Percentiles rank a stretch among this genome's conserved stretches.
Conservation (phyloP, 1,284 basidiomycete species). For the Tylopilus sp. region DNA sequence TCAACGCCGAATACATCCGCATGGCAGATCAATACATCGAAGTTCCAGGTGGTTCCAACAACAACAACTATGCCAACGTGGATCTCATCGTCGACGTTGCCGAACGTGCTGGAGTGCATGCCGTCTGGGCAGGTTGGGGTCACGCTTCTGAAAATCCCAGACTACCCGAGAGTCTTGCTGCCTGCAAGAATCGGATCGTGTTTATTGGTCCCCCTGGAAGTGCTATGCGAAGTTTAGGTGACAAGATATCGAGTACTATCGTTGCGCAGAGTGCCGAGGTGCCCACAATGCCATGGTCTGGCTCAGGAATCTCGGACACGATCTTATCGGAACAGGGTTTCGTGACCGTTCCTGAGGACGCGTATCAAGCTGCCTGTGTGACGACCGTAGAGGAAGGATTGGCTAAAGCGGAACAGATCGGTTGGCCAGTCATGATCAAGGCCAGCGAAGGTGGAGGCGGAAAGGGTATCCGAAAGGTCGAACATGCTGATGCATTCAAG, state of each 20-base stretch:
- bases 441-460: slow-evolving; percentile 98
- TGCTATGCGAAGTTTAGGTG: slow-evolving; percentile 97
- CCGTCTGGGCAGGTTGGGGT: slow-evolving; percentile 99
- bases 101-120: slow-evolving; percentile 95
- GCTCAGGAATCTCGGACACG: slow-evolving; percentile 90
- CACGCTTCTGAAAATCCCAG: slow-evolving; percentile 99
- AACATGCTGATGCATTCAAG: slow-evolving; percentile 81
- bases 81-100: slow-evolving; percentile 99
- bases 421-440: slow-evolving; percentile 99
- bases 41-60: slow-evolving; percentile 96
- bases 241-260: slow-evolving; percentile 99
- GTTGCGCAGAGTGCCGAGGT: slow-evolving; percentile 96
- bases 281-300: slow-evolving; percentile 99
- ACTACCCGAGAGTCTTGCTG: slow-evolving; percentile 90
- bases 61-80: slow-evolving; percentile 99
- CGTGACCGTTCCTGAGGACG: slow-evolving; percentile 90
- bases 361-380: slow-evolving; percentile 88
- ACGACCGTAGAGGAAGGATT: slow-evolving; percentile 88
- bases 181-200: slow-evolving; percentile 92
- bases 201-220: slow-evolving; percentile 99
- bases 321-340: slow-evolving; percentile 83
- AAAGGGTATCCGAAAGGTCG: slow-evolving; percentile 96
- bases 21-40: slow-evolving; percentile 99
- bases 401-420: slow-evolving; percentile 79
- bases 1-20: slow-evolving; percentile 99